Evolutionary conservation across 768 basidiomycete genomes (phyloP), one percentile per base, ranked within the genome.

Genomic region (Panaeolus papilionaceus): DNA sequence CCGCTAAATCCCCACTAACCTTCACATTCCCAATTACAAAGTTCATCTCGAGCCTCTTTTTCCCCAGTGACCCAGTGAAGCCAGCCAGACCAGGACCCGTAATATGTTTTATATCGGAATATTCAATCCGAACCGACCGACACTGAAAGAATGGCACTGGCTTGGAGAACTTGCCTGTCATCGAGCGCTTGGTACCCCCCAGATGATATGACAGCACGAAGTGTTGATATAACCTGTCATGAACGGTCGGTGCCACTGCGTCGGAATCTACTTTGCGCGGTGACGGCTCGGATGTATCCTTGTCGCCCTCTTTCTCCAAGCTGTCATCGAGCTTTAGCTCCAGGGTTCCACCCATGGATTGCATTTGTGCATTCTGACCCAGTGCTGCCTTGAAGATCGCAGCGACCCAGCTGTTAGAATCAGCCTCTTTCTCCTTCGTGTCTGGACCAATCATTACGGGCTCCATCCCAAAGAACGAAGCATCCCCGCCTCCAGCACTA

Each of bases 211-310:
- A 58, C 33, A 58, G 54, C 54, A 28, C 54, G 33, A 58, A 58
- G 54, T 58, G 26, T 58, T 58, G 54, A 37, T 58, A 58, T 10
- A 58, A 11, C 33, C 54, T 58, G 33, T 58, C 54, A 58, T 58
- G 54, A 6, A 58, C 54, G 12, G 28, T 58, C 14, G 54, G 54
- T 28, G 54, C 54, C 11, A 28, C 54, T 8, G 20, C 7, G 2
- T 49, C 47, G 47, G 47, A 49, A 49, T 49, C 47, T n/a, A 49
- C 47, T 20, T 49, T 49, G 16, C n/a, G 14, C 20, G 54, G 54
- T 58, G 54, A 58, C 54, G 28, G 5, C 54, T 58, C 54, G 54
- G 54, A 58, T 58, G 28, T 12, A 58, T 58, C 54, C 54, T 33
- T 33, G 14, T 28, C 9, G 12, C 16, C 33, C 0, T 58, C 54